These are phyloP conservation scores for Boletellus emodensis DNA, from an alignment of 768 basidiomycete species.

Conservation along the genomic window DNA sequence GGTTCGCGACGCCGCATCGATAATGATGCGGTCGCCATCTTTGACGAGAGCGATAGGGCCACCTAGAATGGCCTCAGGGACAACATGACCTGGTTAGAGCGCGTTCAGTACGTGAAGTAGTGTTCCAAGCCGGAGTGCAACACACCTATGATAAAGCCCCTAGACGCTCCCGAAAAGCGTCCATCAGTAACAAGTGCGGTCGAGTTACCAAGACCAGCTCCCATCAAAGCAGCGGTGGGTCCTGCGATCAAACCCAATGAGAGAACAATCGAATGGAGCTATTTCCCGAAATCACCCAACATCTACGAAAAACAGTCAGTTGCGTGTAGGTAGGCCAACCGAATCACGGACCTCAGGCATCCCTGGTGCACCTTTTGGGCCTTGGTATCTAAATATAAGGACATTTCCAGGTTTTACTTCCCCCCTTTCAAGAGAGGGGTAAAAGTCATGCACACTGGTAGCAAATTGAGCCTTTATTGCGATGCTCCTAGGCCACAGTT, in stretches of 20 bases:
- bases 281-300: constrained; percentile 33
- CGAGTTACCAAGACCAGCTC: constrained; percentile 73
- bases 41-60: constrained; percentile 85
- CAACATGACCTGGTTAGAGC: constrained; percentile 48
- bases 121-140: not conserved
- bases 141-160: constrained; percentile 58
- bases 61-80: constrained; percentile 67
- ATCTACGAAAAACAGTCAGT: constrained; percentile 32
- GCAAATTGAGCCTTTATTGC: constrained; percentile 2
- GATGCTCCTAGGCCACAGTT: not conserved
- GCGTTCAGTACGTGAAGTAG: constrained; percentile 35
- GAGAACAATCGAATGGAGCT: not conserved
- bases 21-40: constrained; percentile 76
- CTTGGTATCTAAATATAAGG: constrained; percentile 83
- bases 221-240: constrained; percentile 80
- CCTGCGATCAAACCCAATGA: constrained; percentile 34
- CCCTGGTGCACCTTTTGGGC: constrained; percentile 87
- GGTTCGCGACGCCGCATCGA: constrained; percentile 60
- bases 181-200: constrained; percentile 88
- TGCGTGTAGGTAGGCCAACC: not conserved
- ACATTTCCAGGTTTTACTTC: constrained; percentile 74
- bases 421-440: constrained; percentile 66
- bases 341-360: constrained; percentile 67
- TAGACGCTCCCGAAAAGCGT: constrained; percentile 81
- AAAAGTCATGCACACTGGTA: constrained; percentile 62